phyloP scores from a whole-genome alignment of 2,329 filamentous ascomycete species.

The Botryotinia calthae region DNA sequence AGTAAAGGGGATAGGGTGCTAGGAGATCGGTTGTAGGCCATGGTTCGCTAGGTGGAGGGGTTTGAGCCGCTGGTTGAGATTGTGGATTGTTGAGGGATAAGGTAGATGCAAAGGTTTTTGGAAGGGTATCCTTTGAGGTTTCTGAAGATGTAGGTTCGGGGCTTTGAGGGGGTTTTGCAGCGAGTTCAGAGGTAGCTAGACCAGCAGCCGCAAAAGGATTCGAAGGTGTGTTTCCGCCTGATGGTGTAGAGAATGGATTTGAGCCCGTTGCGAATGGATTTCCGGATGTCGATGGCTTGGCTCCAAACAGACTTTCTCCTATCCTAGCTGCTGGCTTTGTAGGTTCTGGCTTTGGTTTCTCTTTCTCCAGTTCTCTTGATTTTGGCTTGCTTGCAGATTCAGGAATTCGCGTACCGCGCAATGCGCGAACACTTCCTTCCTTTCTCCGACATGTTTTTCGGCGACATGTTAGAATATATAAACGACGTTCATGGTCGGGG shows the following conservation, averaged over 20 bases:
- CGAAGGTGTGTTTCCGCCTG: conserved; percentile 42
- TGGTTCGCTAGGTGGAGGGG: conserved; percentile 54
- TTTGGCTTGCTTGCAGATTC: conserved; percentile 18
- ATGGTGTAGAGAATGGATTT: conserved; percentile 66
- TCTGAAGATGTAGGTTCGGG: conserved; percentile 21
- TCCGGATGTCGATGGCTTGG: conserved; percentile 45
- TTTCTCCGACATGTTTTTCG: conserved; percentile 77
- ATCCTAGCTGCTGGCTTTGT: conserved; percentile 43
- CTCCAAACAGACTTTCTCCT: conserved; percentile 69
- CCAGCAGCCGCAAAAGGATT: conserved; percentile 48
- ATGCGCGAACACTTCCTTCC: conserved; percentile 72
- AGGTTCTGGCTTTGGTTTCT: conserved; percentile 33
- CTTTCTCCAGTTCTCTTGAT: conserved; percentile 26
- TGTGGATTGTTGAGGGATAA: conserved; percentile 66
- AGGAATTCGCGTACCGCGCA: conserved; percentile 63
- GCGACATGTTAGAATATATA: conserved; percentile 84
- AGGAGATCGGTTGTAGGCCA: conserved; percentile 75
- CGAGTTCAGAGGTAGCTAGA: conserved; percentile 33
- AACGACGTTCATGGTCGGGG: conserved; percentile 77
- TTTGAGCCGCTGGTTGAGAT: conserved; percentile 35
- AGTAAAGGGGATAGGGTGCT: conserved; percentile 69
- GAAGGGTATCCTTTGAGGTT: conserved; percentile 41
- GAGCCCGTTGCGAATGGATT: conserved; percentile 56
- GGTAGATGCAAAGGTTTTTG: conserved; percentile 68
- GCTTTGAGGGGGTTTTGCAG: conserved; percentile 45